phyloP scores from a whole-genome alignment of 176 grass and related monocot genomes.

The Hordeum marinum region DNA sequence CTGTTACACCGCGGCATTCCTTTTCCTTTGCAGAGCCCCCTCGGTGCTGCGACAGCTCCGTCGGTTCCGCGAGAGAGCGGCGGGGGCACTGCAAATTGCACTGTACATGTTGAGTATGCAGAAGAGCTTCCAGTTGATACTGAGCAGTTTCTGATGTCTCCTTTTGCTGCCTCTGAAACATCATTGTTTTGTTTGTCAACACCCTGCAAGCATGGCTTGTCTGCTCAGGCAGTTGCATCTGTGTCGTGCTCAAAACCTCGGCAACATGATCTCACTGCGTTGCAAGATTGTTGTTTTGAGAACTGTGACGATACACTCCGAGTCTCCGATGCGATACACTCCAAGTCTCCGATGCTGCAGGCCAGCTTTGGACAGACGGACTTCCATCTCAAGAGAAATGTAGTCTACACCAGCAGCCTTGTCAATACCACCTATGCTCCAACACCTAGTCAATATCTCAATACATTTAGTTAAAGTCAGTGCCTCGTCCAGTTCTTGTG shows the following conservation, averaged over 20 bases:
- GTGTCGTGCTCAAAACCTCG: too few species aligned
- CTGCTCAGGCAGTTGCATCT: not conserved
- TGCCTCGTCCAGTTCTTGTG: not conserved
- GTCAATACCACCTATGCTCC: not conserved
- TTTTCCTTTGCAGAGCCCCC: too few species aligned
- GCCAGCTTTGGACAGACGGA: not conserved
- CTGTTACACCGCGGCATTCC: too few species aligned
- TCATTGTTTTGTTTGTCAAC: not conserved
- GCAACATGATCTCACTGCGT: not conserved
- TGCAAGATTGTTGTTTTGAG: not conserved
- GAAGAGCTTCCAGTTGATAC: not conserved
- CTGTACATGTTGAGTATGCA: not conserved
- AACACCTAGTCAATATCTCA: not conserved
- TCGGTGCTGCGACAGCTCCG: too few species aligned
- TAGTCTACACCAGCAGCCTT: not conserved
- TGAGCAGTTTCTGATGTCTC: not conserved
- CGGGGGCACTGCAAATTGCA: not conserved
- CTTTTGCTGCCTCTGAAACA: not conserved
- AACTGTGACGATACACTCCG: not conserved
- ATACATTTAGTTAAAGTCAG: not conserved
- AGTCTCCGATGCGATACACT: not conserved
- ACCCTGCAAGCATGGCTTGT: slow-evolving; percentile 4
- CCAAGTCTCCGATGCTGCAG: not conserved
- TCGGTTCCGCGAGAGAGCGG: too few species aligned
- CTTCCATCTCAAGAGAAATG: not conserved